Percentiles rank a stretch among this genome's conserved stretches.
These are phyloP conservation scores for Arachis monticola DNA, from an alignment of 331 rosid species.

Conservation along the genomic window DNA sequence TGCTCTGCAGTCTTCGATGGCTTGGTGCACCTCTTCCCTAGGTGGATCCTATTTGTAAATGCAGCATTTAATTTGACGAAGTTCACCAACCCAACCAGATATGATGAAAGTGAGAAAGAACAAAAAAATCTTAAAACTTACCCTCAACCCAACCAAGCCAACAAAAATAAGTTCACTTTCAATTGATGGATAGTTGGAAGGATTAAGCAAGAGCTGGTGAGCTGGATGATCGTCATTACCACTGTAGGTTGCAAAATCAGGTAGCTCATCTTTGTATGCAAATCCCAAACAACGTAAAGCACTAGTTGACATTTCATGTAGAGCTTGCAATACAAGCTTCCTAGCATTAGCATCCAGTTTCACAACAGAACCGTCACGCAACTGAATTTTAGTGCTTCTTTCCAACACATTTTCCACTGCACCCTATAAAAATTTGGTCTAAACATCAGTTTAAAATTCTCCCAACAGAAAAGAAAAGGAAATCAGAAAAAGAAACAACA, in stretches of 20 bases:
- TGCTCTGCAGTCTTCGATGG: constrained; percentile 80
- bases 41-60: constrained; percentile 63
- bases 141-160: constrained; percentile 80
- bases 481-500: too few relatives aligned
- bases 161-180: constrained; percentile 73
- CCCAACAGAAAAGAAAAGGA: too few relatives aligned
- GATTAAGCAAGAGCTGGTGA: constrained; percentile 69
- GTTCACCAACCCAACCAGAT: constrained; percentile 9
- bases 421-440: constrained; percentile 53
- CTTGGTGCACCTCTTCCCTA: constrained; percentile 71
- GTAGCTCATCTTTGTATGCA: constrained; percentile 72
- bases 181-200: constrained; percentile 64
- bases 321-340: constrained; percentile 58
- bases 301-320: constrained; percentile 67
- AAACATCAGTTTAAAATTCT: constrained; percentile 16
- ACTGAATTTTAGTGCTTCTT: constrained; percentile 71
- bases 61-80: too few relatives aligned
- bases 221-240: constrained; percentile 78
- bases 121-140: constrained; percentile 44
- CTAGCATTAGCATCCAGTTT: constrained; percentile 54
- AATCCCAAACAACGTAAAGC: constrained; percentile 79
- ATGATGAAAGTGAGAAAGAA: constrained; percentile 18
- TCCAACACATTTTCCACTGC: constrained; percentile 77
- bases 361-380: constrained; percentile 64
- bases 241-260: constrained; percentile 51